These are phyloP conservation scores for Elsinoe ampelina DNA, from an alignment of 2,329 filamentous ascomycete species.

Conservation along the genomic window DNA sequence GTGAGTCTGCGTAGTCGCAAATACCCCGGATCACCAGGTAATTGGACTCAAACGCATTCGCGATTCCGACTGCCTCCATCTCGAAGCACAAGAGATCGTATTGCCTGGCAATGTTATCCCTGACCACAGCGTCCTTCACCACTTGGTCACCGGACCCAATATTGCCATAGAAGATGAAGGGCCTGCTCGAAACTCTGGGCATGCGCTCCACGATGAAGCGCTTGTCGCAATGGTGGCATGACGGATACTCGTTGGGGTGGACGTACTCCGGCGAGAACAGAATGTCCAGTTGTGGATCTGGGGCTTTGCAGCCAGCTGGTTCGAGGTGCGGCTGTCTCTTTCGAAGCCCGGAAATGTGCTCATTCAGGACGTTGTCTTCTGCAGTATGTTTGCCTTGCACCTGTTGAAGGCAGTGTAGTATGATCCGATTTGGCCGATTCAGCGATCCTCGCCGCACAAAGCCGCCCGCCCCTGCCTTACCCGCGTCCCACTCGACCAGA, in stretches of 20 bases:
- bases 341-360: neutral
- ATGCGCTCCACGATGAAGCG: neutral
- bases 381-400: neutral
- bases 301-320: neutral
- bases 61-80: constrained; percentile 17
- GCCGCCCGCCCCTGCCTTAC: constrained; percentile 14
- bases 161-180: constrained; percentile 28
- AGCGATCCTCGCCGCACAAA: neutral
- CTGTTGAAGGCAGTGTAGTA: neutral
- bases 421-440: neutral
- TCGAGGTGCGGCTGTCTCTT: neutral
- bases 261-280: neutral
- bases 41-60: neutral
- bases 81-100: constrained; percentile 17
- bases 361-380: neutral
- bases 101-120: neutral
- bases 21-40: constrained; percentile 23
- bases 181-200: neutral
- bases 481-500: constrained; percentile 22
- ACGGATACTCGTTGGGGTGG: neutral
- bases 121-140: constrained; percentile 6
- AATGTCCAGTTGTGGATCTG: neutral
- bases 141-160: constrained; percentile 32
- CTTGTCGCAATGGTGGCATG: neutral
- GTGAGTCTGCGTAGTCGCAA: constrained; percentile 21